phyloP scores from a whole-genome alignment of 495 filamentous ascomycete species.

The Penicillium roqueforti region DNA sequence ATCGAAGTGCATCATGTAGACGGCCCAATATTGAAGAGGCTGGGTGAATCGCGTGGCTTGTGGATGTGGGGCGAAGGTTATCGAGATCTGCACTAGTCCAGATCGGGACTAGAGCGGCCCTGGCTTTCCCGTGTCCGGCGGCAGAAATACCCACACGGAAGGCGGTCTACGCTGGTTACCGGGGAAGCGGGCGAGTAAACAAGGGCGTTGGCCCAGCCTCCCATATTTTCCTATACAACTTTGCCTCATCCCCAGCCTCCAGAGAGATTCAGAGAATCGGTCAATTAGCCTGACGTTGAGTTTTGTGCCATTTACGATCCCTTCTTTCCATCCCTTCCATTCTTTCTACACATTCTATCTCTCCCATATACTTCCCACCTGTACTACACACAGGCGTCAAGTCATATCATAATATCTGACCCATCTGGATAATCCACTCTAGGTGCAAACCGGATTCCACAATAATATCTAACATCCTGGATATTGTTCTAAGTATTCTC shows the following conservation, averaged over 20 bases:
- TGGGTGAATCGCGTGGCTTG: constrained; percentile 19
- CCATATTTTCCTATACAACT: constrained; percentile 32
- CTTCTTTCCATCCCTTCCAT: constrained; percentile 26
- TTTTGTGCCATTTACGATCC: constrained; percentile 35
- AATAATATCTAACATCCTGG: neutral
- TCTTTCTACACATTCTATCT: constrained; percentile 30
- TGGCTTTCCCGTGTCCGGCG: constrained; percentile 1
- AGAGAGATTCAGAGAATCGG: constrained; percentile 19
- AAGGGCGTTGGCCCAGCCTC: constrained; percentile 49
- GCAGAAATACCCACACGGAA: constrained; percentile 18
- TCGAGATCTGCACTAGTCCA: constrained; percentile 17
- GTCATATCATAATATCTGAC: constrained; percentile 21
- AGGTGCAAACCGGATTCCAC: constrained; percentile 24
- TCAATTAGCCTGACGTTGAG: constrained; percentile 28
- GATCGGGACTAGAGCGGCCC: constrained; percentile 13
- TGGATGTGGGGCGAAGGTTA: constrained; percentile 21
- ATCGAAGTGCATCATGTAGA: neutral
- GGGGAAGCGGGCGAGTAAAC: constrained; percentile 42
- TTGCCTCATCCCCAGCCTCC: constrained; percentile 36
- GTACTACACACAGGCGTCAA: constrained; percentile 13
- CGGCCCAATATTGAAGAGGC: constrained; percentile 16
- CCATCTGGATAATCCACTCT: constrained; percentile 16
- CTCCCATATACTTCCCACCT: constrained; percentile 21
- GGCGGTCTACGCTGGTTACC: constrained; percentile 38
- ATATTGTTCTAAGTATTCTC: constrained; percentile 6